A percentile compares a stretch with the other conserved stretches of the same genome.
phyloP scores from a whole-genome alignment of 2,329 filamentous ascomycete species.

The Penicillium fuscoglaucum region DNA sequence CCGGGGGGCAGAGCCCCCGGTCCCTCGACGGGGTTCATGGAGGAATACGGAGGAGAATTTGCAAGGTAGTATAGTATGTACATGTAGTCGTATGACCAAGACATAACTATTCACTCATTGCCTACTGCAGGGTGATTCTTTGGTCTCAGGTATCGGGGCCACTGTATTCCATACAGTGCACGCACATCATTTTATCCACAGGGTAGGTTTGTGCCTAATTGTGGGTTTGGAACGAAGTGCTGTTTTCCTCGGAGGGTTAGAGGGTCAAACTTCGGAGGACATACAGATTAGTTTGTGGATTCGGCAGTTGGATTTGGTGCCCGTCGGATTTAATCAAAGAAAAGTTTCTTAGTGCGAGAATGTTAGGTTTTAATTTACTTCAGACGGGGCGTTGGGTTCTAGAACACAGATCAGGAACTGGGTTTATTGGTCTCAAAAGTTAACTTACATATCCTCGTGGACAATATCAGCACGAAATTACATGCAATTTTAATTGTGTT shows the following conservation, averaged over 20 bases:
- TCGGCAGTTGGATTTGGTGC: not conserved
- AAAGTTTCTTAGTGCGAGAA: not conserved
- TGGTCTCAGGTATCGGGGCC: not conserved
- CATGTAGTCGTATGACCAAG: not conserved
- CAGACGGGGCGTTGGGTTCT: constrained; percentile 4
- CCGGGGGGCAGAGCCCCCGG: not conserved
- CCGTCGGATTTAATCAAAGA: constrained; percentile 2
- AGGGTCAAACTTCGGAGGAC: not conserved
- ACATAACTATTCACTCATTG: not conserved
- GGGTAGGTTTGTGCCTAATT: not conserved
- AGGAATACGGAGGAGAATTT: not conserved
- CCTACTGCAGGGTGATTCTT: no score
- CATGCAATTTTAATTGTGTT: not conserved
- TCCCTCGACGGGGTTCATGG: not conserved
- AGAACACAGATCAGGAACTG: not conserved
- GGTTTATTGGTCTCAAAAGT: not conserved
- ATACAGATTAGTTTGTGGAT: not conserved
- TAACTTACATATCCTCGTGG: not conserved
- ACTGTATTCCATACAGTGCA: not conserved
- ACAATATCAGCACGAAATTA: not conserved
- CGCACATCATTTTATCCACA: not conserved
- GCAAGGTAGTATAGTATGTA: not conserved
- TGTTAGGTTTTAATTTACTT: constrained; percentile 4
- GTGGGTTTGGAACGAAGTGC: not conserved
- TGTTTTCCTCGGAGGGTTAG: not conserved